Evolutionary conservation across 2,329 filamentous ascomycete species (phyloP), one percentile per base, ranked within the genome.

Genomic region (Monilinia aucupariae): DNA sequence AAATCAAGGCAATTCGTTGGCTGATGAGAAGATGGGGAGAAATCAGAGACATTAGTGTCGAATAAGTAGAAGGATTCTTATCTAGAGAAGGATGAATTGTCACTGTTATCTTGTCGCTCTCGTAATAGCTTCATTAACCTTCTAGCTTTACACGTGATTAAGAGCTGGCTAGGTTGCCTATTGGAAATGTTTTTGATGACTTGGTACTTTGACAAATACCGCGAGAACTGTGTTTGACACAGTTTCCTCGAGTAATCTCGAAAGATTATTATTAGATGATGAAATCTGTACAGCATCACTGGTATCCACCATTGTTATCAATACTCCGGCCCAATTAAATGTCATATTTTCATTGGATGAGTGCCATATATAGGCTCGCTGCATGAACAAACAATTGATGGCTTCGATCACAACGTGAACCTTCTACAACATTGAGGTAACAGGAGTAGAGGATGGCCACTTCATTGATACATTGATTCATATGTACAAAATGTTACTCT

Each of bases 41-140:
- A 22, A 53, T 32, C 41, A 9, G 58, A 47, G 27, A 30, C 6
- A 30, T 6, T 30, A 3, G 34, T 34, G 15, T 32, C 48, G 58
- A 60, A 60, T 60, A 48, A 60, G 45, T 60, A 27, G 34, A 60
- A 51, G 58, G 20, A 22, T 39, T 60, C 58, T 60, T 60, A 60
- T 60, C 58, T 52, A 48, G n/a, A 43, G 50, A 9, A 60, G 37
- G 34, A 52, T 27, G 47, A n/a, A 59, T 60, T 60, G 58, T 32
- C 37, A 20, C 20, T 32, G 58, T 60, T 60, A 60, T 60, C 58
- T 53, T 60, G 58, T 52, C 58, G 58, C 58, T 60, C 58, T 53
- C 48, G 58, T 60, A 60, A 60, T 60, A 60, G 58, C 58, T 60
- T 60, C 58, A 52, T 47, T 25, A 25, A n/a, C n/a, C n/a, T n/a